Evolutionary conservation across 306 rosid genomes (phyloP).

Genomic region (Ormosia emarginata): DNA sequence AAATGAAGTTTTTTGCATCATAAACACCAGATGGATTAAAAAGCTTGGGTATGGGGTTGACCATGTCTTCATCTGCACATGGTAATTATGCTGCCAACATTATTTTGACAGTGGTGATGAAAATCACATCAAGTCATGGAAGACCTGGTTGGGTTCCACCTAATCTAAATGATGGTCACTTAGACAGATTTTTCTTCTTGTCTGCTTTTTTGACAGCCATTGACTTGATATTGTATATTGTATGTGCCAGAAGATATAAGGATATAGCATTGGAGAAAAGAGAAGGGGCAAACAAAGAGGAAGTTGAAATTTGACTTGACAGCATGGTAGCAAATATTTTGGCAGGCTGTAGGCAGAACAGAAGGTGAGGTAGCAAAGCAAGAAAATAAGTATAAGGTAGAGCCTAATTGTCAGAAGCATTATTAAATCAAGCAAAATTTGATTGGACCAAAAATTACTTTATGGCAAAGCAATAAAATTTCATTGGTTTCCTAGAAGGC

Average conservation of each 20-base stretch:
- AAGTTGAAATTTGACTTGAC: conserved; percentile 10
- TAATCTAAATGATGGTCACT: conserved; percentile 57
- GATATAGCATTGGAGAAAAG: conserved; percentile 28
- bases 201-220: conserved; percentile 39
- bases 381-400: neutral
- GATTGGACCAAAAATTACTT: too few species aligned
- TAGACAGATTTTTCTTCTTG: conserved; percentile 67
- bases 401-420: too few species aligned
- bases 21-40: conserved; percentile 54
- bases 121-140: conserved; percentile 39
- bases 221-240: conserved; percentile 36
- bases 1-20: conserved; percentile 60
- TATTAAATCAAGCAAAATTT: too few species aligned
- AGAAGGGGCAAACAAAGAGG: conserved; percentile 16
- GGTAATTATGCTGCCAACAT: conserved; percentile 52
- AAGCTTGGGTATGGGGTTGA: conserved; percentile 56
- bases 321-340: neutral
- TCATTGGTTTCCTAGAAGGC: too few species aligned
- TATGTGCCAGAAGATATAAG: conserved; percentile 46
- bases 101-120: conserved; percentile 47
- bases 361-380: neutral
- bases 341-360: neutral
- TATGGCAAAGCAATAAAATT: too few species aligned
- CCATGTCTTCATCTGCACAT: conserved; percentile 54
- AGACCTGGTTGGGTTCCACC: conserved; percentile 61